phyloP scores from a whole-genome alignment of 1,284 basidiomycete species.

The Lentinula novae-zelandiae region DNA sequence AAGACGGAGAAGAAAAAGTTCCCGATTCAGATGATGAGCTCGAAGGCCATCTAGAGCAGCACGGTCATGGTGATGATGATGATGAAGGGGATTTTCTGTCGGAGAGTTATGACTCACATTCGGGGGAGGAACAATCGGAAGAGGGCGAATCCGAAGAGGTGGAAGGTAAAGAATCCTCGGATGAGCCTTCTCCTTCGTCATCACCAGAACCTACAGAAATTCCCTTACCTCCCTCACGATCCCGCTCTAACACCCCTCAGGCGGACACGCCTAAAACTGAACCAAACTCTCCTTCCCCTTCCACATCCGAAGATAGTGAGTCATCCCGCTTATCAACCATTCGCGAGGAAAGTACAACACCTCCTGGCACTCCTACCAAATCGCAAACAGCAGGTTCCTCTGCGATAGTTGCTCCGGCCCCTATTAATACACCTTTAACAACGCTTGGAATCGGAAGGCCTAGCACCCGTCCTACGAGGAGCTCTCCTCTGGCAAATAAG shows the following conservation, averaged over 20 bases:
- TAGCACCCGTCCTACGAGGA: constrained; percentile 55
- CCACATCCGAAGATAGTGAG: constrained; percentile 21
- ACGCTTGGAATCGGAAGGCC: constrained; percentile 43
- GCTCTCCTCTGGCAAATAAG: constrained; percentile 56
- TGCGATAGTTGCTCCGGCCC: constrained; percentile 26
- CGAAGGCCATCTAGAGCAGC: neutral
- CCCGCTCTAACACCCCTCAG: constrained; percentile 22
- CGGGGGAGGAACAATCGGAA: constrained; percentile 24
- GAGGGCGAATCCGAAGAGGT: constrained; percentile 21
- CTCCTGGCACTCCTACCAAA: constrained; percentile 53
- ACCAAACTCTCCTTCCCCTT: constrained; percentile 1
- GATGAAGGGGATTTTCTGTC: constrained; percentile 10
- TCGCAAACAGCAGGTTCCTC: constrained; percentile 18
- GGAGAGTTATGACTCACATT: constrained; percentile 20
- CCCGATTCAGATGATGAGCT: constrained; percentile 19
- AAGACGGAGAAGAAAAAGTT: constrained; percentile 13
- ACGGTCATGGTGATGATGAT: neutral
- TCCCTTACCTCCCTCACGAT: constrained; percentile 35
- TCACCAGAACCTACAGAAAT: constrained; percentile 19
- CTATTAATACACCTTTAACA: constrained; percentile 18
- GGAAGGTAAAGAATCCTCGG: constrained; percentile 17
- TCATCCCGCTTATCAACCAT: constrained; percentile 21
- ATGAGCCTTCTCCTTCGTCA: constrained; percentile 25
- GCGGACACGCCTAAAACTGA: constrained; percentile 1
- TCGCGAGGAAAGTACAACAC: constrained; percentile 40